Evolutionary conservation across 2,329 filamentous ascomycete genomes (phyloP).

Genomic region (Colletotrichum godetiae): DNA sequence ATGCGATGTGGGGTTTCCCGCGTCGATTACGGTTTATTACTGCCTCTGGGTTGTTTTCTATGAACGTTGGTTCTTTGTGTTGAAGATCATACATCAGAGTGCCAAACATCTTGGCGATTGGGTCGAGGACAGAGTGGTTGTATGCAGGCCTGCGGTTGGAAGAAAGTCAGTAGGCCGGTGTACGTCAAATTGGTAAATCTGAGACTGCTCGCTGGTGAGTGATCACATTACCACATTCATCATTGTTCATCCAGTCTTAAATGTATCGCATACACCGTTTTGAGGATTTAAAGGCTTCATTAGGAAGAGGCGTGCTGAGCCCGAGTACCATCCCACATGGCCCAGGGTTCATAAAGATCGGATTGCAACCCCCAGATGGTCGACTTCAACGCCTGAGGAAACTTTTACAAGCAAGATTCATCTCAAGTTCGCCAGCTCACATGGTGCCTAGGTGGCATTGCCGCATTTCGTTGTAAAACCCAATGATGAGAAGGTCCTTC

Average conservation of each 20-base stretch:
- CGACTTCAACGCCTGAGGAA: conserved; percentile 3
- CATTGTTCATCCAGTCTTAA: too few relatives aligned
- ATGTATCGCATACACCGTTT: neutral
- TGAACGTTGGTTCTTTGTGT: conserved; percentile 17
- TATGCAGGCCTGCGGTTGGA: too few relatives aligned
- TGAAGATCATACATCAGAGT: conserved; percentile 23
- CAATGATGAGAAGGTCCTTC: neutral
- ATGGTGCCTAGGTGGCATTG: neutral
- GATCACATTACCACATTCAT: neutral
- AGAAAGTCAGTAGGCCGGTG: too few relatives aligned
- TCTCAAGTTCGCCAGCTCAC: neutral
- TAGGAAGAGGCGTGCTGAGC: neutral
- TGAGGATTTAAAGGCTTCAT: neutral
- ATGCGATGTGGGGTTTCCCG: conserved; percentile 14
- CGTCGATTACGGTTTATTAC: conserved; percentile 13
- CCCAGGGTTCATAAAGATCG: neutral
- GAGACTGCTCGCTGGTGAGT: too few relatives aligned
- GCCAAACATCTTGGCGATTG: conserved; percentile 17
- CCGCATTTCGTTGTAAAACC: neutral
- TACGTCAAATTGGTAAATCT: too few relatives aligned
- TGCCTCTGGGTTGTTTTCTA: conserved; percentile 12
- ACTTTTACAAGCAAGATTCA: conserved; percentile 5
- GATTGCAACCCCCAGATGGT: neutral
- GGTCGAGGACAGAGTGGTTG: too few relatives aligned
- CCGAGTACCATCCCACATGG: neutral